phyloP scores from a whole-genome alignment of 83 land plant species.

The Thuja plicata region DNA sequence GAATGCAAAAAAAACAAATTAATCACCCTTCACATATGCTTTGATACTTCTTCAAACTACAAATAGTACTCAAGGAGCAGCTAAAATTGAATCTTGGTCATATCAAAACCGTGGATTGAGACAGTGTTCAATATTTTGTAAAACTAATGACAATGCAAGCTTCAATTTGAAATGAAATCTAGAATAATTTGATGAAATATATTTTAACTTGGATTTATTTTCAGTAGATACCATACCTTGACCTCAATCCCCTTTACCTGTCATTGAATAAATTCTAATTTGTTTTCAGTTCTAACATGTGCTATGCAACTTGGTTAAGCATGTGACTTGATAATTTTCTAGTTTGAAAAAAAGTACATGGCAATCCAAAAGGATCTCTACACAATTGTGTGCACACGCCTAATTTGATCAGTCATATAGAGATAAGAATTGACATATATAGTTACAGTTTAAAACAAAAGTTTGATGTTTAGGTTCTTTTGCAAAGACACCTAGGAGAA shows the following conservation, averaged over 20 bases:
- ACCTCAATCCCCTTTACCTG: neutral
- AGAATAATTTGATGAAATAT: neutral
- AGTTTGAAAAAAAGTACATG: neutral
- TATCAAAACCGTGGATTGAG: too few species aligned
- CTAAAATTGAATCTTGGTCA: neutral
- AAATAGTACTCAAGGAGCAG: neutral
- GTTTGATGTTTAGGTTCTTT: neutral
- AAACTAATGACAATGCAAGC: neutral
- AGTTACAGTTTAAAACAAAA: neutral
- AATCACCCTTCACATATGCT: neutral
- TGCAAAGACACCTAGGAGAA: neutral
- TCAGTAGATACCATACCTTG: too few species aligned
- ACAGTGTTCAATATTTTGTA: too few species aligned
- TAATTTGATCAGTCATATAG: neutral
- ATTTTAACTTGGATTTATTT: neutral
- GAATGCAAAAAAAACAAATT: neutral
- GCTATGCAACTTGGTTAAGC: neutral
- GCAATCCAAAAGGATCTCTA: neutral
- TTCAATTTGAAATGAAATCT: too few species aligned
- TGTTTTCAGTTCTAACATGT: neutral
- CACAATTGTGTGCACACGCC: neutral
- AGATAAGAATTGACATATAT: neutral
- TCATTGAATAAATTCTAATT: neutral
- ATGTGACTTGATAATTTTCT: too few species aligned
- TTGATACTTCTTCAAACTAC: too few species aligned